Evolutionary conservation across 176 grass and related monocot species (phyloP).

Genomic region (Juncus effusus): DNA sequence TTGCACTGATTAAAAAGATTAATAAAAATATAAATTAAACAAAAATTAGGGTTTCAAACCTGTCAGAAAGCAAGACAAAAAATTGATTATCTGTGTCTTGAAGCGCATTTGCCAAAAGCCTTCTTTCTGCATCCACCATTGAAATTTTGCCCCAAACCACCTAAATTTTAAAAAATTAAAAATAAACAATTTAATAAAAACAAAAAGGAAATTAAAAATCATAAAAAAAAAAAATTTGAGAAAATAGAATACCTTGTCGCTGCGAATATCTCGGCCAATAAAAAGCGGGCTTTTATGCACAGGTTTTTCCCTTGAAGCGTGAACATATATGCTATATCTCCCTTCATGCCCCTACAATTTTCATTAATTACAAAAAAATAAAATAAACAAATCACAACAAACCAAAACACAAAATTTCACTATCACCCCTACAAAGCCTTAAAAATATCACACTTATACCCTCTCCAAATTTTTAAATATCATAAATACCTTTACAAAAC

Average conservation of each 20-base stretch:
- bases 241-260: slow-evolving; percentile 57
- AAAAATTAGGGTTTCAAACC: slow-evolving; percentile 37
- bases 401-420: neutral
- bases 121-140: slow-evolving; percentile 96
- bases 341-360: slow-evolving; percentile 68
- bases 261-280: slow-evolving; percentile 76
- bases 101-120: slow-evolving; percentile 82
- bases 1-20: slow-evolving; percentile 26
- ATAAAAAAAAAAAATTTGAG: too few species aligned
- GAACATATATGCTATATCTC: slow-evolving; percentile 91
- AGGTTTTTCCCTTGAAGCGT: slow-evolving; percentile 78
- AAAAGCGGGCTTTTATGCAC: slow-evolving; percentile 84
- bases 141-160: slow-evolving; percentile 97
- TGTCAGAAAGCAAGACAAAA: slow-evolving; percentile 98
- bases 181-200: slow-evolving; percentile 2
- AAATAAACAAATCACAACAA: slow-evolving; percentile 16
- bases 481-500: too few species aligned
- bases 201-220: too few species aligned
- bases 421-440: too few species aligned
- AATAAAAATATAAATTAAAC: slow-evolving; percentile 9
- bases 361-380: neutral
- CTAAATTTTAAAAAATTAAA: slow-evolving; percentile 24
- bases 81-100: slow-evolving; percentile 77
- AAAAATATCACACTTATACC: too few species aligned
- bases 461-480: too few species aligned